Evolutionary conservation across 169 alveolate genomes (phyloP).

Genomic region (Plasmodium fragile): DNA sequence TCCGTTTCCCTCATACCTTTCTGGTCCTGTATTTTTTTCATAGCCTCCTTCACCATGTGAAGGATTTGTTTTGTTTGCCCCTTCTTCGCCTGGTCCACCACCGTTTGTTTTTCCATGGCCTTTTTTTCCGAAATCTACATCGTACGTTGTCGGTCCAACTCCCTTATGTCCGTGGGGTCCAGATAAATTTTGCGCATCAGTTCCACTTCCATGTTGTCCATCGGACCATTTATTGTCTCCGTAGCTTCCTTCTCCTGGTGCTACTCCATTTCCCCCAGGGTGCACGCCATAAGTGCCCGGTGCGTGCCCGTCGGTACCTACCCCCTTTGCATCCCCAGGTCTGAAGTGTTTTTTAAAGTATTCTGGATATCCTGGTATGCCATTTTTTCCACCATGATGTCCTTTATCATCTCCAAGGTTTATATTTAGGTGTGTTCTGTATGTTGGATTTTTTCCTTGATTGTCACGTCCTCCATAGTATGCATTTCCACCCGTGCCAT

Average conservation of each 20-base stretch:
- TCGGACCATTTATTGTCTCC: background rate
- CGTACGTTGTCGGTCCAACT: background rate
- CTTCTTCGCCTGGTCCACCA: background rate
- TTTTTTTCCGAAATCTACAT: background rate
- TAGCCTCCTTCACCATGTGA: background rate
- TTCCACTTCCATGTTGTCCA: background rate
- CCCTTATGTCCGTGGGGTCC: background rate
- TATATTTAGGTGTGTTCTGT: background rate
- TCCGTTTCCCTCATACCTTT: background rate
- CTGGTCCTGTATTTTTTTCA: background rate
- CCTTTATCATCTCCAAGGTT: background rate
- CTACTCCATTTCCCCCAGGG: background rate
- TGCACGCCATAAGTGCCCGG: background rate
- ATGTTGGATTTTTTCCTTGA: background rate
- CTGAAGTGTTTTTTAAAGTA: background rate
- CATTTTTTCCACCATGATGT: background rate
- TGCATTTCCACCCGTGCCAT: background rate
- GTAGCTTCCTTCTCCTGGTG: background rate
- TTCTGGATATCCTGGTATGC: background rate
- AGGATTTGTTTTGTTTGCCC: background rate
- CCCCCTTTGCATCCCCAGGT: background rate
- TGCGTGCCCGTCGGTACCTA: background rate
- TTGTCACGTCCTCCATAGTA: background rate
- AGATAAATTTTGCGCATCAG: background rate
- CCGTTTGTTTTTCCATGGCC: background rate